Evolutionary conservation across 345 rosid species (phyloP).

Genomic region (Psidium friedrichsthalianum): DNA sequence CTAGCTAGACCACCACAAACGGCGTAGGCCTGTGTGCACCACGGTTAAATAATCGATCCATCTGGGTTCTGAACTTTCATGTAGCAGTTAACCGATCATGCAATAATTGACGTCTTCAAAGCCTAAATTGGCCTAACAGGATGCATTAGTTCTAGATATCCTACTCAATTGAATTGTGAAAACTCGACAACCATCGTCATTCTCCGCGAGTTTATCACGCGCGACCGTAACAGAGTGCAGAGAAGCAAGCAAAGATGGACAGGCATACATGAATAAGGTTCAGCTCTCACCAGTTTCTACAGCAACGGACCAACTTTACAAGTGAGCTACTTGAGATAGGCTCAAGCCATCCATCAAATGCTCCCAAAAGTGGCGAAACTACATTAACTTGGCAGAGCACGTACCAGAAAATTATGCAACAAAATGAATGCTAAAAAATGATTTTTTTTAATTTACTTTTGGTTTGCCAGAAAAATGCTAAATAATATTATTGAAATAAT

Average conservation of each 20-base stretch:
- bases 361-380: too few relatives aligned
- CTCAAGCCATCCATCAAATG: neutral
- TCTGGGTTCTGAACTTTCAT: neutral
- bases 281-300: neutral
- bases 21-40: neutral
- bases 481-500: neutral
- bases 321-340: neutral
- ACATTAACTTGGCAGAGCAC: too few relatives aligned
- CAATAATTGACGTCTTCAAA: neutral
- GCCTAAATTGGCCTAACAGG: neutral
- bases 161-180: neutral
- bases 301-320: neutral
- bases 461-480: neutral
- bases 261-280: neutral
- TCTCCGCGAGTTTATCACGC: neutral
- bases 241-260: neutral
- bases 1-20: neutral
- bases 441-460: too few relatives aligned
- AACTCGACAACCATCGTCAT: neutral
- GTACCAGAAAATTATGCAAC: too few relatives aligned
- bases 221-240: neutral
- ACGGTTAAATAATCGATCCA: neutral
- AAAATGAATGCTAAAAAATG: neutral
- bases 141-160: neutral
- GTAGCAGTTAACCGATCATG: neutral